These are phyloP conservation scores for Jacaranda copaia DNA, from an alignment of 257 asterid species.

Conservation along the genomic window DNA sequence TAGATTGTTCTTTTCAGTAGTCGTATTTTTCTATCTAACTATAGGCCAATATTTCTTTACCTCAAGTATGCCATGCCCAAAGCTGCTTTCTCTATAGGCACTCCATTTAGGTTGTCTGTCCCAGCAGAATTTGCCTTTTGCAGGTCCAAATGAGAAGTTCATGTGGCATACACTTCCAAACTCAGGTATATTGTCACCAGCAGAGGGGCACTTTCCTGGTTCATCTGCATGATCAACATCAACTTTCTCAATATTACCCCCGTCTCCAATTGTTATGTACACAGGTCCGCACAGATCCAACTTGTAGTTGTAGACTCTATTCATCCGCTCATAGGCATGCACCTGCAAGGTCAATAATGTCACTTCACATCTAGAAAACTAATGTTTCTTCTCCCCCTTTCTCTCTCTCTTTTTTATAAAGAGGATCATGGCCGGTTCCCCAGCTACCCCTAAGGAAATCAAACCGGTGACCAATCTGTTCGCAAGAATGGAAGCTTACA, in stretches of 20 bases:
- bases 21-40: too few species aligned
- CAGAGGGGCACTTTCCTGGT: constrained; percentile 76
- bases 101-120: constrained; percentile 92
- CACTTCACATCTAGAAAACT: neutral
- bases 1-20: neutral
- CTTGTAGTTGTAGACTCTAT: constrained; percentile 77
- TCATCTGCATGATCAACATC: constrained; percentile 88
- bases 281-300: constrained; percentile 85
- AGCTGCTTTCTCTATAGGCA: constrained; percentile 96
- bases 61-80: constrained; percentile 97
- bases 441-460: too few species aligned
- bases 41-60: constrained; percentile 40
- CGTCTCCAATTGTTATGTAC: constrained; percentile 84
- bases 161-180: constrained; percentile 71
- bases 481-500: too few species aligned
- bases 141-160: constrained; percentile 81
- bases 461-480: too few species aligned
- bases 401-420: too few species aligned
- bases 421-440: too few species aligned
- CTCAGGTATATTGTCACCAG: constrained; percentile 63
- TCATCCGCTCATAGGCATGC: constrained; percentile 89
- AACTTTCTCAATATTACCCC: constrained; percentile 87
- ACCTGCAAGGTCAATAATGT: constrained; percentile 52
- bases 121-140: constrained; percentile 87
- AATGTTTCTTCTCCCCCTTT: too few species aligned